Base-by-base conservation (phyloP, 2,329 filamentous ascomycete species). In the Trichoderma sp. region DNA sequence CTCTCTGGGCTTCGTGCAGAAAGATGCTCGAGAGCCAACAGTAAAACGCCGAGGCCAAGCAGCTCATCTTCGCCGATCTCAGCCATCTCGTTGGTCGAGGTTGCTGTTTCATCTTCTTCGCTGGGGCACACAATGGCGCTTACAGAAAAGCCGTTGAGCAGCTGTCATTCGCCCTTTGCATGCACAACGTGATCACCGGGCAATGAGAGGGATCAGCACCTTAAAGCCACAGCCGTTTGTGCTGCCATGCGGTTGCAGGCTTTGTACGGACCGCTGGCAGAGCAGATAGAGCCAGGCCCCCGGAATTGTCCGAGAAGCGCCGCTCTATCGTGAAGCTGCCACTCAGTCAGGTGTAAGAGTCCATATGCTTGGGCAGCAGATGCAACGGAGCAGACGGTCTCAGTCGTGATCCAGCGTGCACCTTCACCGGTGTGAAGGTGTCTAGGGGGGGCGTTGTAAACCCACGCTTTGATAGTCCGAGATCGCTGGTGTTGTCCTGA, bases 201-300 rank as follows among this genome's bases (percentile, higher is more conserved):
- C 43, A 52, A 60, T 68, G 65, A 60, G 65, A 68, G 65, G 43
- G 65, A 68, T 60, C 65, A 68, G 56, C 65, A 60, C 46, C 46
- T 68, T 60, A 59, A 52, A 60, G 37, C n/a, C 65, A 54, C 46
- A 34, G 65, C 32, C 49, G 60, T 64, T 66, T 66, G 52, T 59
- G 21, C 28, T 46, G 13, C 39, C 39, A 49, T 24, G 21, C 32
- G 28, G 52, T 14, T 49, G 56, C 54, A 49, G 26, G 49, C 60
- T 32, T 58, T 46, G 63, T 46, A 30, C 13, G 28, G 43, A 28
- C 21, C 6, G 26, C 51, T 30, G 51, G 18, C 18, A 52, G 30
- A 59, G 54, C 11, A 21, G 63, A 59, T 37, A 59, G 39, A 37
- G 63, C 52, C 49, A 59, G 54, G 4, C 26, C 39, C 34, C 63